A percentile compares a stretch with the other conserved stretches of the same genome.
These are phyloP conservation scores for Hypoxylon sp. DNA, from an alignment of 2,329 filamentous ascomycete species.

Conservation along the genomic window DNA sequence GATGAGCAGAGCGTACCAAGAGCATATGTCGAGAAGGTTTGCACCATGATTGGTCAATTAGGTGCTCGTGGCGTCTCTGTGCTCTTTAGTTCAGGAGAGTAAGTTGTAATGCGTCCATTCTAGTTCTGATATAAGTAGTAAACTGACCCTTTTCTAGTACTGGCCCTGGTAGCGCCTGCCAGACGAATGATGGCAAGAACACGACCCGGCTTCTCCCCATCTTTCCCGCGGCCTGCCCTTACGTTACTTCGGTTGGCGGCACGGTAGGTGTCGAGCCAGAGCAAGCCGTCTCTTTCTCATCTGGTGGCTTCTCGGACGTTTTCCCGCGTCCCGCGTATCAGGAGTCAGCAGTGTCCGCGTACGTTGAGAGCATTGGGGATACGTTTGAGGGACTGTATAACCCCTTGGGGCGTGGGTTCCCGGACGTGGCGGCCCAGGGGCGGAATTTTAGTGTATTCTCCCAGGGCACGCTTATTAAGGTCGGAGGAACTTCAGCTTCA, in stretches of 20 bases:
- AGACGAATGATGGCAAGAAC: conserved; percentile 69
- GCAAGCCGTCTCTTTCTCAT: conserved; percentile 66
- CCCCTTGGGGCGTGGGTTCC: conserved; percentile 68
- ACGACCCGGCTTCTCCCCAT: conserved; percentile 65
- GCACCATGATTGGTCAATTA: conserved; percentile 50
- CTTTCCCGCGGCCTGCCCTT: conserved; percentile 71
- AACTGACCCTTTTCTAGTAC: conserved; percentile 38
- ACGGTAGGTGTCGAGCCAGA: conserved; percentile 67
- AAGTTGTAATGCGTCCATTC: conserved; percentile 19
- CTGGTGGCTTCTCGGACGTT: conserved; percentile 65
- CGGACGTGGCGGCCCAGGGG: conserved; percentile 72
- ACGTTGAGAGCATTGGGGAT: conserved; percentile 52
- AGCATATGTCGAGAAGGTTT: conserved; percentile 49
- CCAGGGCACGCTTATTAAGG: conserved; percentile 53
- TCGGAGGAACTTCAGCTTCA: conserved; percentile 65
- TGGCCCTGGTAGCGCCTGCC: conserved; percentile 58
- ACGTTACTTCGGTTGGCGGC: conserved; percentile 72
- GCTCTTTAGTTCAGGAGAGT: conserved; percentile 52
- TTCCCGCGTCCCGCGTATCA: conserved; percentile 63
- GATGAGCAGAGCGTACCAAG: conserved; percentile 50
- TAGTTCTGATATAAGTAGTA: neutral
- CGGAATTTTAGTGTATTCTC: conserved; percentile 52
- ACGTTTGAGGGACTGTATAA: conserved; percentile 63
- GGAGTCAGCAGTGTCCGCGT: conserved; percentile 63
- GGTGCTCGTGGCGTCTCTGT: conserved; percentile 50